phyloP scores from a whole-genome alignment of 2,329 filamentous ascomycete genomes.

The Arthrobotrys entomopaga region DNA sequence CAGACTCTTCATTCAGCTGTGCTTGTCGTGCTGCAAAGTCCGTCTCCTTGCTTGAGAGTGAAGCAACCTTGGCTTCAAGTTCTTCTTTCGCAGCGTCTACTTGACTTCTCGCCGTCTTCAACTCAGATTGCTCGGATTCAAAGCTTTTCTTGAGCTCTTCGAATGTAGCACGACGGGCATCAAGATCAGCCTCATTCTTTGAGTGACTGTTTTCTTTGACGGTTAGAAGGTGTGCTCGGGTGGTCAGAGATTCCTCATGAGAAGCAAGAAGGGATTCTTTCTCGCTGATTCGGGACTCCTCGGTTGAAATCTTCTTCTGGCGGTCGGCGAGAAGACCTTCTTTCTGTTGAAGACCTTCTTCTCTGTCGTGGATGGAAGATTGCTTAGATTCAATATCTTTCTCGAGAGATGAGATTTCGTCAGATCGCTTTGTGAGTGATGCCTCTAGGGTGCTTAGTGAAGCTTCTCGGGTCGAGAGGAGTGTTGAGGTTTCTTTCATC shows the following conservation, averaged over 20 bases:
- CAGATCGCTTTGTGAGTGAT: conserved; percentile 9
- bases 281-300: conserved; percentile 25
- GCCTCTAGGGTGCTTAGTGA: conserved; percentile 16
- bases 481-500: conserved; percentile 10
- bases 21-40: conserved; percentile 16
- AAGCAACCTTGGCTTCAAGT: neutral
- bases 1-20: conserved; percentile 13
- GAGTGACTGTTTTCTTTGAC: conserved; percentile 14
- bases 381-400: conserved; percentile 26
- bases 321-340: conserved; percentile 20
- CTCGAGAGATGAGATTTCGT: conserved; percentile 16
- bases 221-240: conserved; percentile 6
- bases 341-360: conserved; percentile 23
- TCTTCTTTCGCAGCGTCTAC: conserved; percentile 11
- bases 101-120: conserved; percentile 5
- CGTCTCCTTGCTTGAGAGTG: conserved; percentile 11
- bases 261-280: conserved; percentile 22
- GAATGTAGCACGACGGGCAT: conserved; percentile 9
- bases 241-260: conserved; percentile 26
- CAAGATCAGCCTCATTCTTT: conserved; percentile 15
- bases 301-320: conserved; percentile 10
- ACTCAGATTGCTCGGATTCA: conserved; percentile 14
- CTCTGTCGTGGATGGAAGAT: conserved; percentile 14
- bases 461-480: conserved; percentile 6
- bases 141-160: conserved; percentile 28